These are phyloP conservation scores for Apostasia ramifera DNA, from an alignment of 106 monocot genomes.

Conservation along the genomic window DNA sequence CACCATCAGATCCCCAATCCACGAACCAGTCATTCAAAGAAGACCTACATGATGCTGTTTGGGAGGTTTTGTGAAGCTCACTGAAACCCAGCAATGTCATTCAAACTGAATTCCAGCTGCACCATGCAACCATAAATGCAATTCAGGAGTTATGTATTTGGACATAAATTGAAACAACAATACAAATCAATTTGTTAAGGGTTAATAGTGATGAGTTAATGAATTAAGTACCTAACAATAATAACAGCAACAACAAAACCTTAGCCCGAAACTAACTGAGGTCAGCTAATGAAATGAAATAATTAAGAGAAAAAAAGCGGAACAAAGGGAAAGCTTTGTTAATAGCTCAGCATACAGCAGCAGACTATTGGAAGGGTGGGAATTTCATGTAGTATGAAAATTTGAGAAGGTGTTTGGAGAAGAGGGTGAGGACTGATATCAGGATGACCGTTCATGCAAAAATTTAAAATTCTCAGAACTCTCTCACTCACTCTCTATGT, in stretches of 20 bases:
- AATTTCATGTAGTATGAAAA: too few species aligned
- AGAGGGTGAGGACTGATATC: too few species aligned
- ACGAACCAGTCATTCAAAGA: neutral
- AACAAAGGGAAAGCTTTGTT: too few species aligned
- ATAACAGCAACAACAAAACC: neutral
- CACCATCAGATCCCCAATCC: neutral
- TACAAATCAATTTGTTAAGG: neutral
- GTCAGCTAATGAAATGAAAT: neutral
- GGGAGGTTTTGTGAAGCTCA: neutral
- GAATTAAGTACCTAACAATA: neutral
- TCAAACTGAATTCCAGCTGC: conserved; percentile 32
- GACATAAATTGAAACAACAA: neutral
- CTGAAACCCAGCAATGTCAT: neutral
- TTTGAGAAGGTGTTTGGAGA: too few species aligned
- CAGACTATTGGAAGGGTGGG: too few species aligned
- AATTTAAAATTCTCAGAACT: too few species aligned
- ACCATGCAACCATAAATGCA: conserved; percentile 4
- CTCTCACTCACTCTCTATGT: too few species aligned
- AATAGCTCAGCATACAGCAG: too few species aligned
- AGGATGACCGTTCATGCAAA: too few species aligned
- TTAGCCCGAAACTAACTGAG: neutral
- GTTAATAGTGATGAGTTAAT: too few species aligned
- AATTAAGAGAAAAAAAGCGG: neutral
- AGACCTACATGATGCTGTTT: neutral
- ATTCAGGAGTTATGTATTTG: neutral